phyloP scores from a whole-genome alignment of 2,329 filamentous ascomycete genomes.

The Polytolypa hystricis region DNA sequence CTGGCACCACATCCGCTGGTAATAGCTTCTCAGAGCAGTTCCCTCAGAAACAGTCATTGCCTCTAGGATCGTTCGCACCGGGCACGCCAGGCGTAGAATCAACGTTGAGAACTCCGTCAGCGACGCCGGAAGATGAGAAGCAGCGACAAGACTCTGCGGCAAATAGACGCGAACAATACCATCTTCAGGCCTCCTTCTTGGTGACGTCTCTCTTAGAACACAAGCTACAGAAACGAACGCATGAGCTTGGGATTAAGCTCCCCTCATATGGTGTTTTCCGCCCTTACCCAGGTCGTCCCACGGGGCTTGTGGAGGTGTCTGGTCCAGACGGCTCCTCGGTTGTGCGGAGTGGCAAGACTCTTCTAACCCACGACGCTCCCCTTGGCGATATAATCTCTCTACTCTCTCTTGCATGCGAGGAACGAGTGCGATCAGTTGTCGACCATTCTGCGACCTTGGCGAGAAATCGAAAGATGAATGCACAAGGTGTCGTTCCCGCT shows the following conservation, averaged over 20 bases:
- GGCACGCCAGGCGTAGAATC: constrained; percentile 44
- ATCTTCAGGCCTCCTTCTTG: constrained; percentile 64
- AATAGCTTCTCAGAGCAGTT: constrained; percentile 41
- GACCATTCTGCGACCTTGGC: constrained; percentile 66
- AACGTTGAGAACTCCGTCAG: constrained; percentile 5
- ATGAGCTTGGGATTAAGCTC: constrained; percentile 48
- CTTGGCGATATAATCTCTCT: constrained; percentile 75
- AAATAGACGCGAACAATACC: constrained; percentile 53
- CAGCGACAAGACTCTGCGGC: constrained; percentile 53
- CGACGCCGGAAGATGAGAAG: constrained; percentile 38
- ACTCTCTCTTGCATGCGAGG: constrained; percentile 70
- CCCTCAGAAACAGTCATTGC: constrained; percentile 43
- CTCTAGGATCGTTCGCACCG: constrained; percentile 49
- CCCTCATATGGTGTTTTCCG: constrained; percentile 44
- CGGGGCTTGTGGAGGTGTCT: constrained; percentile 36
- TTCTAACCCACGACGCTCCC: constrained; percentile 59
- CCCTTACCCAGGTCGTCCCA: constrained; percentile 30
- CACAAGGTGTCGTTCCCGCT: constrained; percentile 65
- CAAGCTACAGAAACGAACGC: constrained; percentile 46
- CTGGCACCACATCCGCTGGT: constrained; percentile 27
- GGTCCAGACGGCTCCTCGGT: constrained; percentile 54
- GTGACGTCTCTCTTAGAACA: constrained; percentile 48
- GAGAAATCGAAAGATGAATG: constrained; percentile 60
- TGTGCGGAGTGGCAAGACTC: constrained; percentile 54
- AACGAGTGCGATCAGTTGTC: constrained; percentile 62